phyloP scores from a whole-genome alignment of 768 basidiomycete species.

The Cantharellus anzutake region DNA sequence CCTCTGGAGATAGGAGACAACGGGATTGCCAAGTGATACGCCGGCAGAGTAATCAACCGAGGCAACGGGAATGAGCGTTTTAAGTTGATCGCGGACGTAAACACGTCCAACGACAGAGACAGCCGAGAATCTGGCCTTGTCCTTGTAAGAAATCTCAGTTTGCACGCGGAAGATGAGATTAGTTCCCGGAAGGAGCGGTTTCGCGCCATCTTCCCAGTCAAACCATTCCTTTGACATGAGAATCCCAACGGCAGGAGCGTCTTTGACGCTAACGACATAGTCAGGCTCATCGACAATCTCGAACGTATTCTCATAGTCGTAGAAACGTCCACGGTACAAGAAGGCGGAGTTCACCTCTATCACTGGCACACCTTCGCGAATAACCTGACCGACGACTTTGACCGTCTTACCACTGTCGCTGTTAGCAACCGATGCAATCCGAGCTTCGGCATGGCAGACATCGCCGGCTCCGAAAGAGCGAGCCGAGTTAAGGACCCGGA shows the following conservation, averaged over 20 bases:
- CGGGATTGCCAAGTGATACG: conserved; percentile 82
- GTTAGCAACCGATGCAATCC: conserved; percentile 78
- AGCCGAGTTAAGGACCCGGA: conserved; percentile 69
- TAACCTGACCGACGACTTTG: conserved; percentile 69
- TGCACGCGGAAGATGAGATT: conserved; percentile 77
- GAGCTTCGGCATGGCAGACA: conserved; percentile 74
- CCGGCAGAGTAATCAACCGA: conserved; percentile 74
- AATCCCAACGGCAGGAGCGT: conserved; percentile 71
- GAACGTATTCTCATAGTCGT: conserved; percentile 91
- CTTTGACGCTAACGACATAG: conserved; percentile 56
- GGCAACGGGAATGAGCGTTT: conserved; percentile 75
- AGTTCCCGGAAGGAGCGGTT: conserved; percentile 60
- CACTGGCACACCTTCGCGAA: conserved; percentile 57
- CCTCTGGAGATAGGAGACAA: conserved; percentile 80
- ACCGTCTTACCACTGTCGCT: conserved; percentile 85
- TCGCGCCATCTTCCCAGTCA: conserved; percentile 72
- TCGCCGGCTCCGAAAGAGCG: conserved; percentile 68
- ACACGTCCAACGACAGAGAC: conserved; percentile 71
- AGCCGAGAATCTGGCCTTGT: conserved; percentile 65
- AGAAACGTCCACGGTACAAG: conserved; percentile 90
- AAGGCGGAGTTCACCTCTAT: conserved; percentile 91
- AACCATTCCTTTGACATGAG: conserved; percentile 97
- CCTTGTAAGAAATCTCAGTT: conserved; percentile 79
- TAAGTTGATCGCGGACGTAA: conserved; percentile 75
- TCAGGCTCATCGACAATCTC: conserved; percentile 81